Percentiles rank a stretch among this genome's conserved stretches.
Conservation (phyloP, 345 rosid genomes). For the Nephelium lappaceum region DNA sequence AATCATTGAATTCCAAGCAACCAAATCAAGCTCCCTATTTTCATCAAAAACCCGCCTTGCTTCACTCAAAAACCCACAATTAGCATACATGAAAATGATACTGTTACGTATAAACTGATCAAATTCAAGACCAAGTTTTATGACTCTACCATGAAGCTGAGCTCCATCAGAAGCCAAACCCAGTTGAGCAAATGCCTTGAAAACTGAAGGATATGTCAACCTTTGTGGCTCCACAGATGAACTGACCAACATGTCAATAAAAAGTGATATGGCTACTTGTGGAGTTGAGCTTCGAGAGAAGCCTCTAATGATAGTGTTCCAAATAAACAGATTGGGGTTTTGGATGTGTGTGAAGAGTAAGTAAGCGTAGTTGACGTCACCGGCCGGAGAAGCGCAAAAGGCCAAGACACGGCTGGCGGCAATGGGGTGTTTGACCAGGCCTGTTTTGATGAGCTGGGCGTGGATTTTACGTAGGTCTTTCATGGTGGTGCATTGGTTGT, state of each 20-base stretch:
- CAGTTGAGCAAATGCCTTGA: slow-evolving; percentile 65
- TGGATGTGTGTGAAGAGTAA: slow-evolving; percentile 47
- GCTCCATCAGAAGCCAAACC: slow-evolving; percentile 53
- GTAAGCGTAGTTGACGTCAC: slow-evolving; percentile 69
- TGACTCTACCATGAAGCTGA: slow-evolving; percentile 71
- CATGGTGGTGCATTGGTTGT: slow-evolving; percentile 52
- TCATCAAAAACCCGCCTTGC: slow-evolving; percentile 51
- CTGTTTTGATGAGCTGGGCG: slow-evolving; percentile 73
- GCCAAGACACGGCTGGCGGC: slow-evolving; percentile 71
- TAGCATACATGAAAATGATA: slow-evolving; percentile 61
- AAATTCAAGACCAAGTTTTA: slow-evolving; percentile 65
- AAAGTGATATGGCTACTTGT: slow-evolving; percentile 49
- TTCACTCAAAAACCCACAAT: slow-evolving; percentile 56
- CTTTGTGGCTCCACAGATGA: slow-evolving; percentile 54
- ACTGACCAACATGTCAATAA: slow-evolving; percentile 56
- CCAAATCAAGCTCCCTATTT: slow-evolving; percentile 46
- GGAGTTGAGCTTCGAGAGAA: slow-evolving; percentile 70
- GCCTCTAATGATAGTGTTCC: slow-evolving; percentile 78
- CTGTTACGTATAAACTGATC: slow-evolving; percentile 62
- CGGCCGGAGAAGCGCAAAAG: slow-evolving; percentile 56
- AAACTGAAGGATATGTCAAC: slow-evolving; percentile 80
- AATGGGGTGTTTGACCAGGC: slow-evolving; percentile 43
- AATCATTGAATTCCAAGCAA: slow-evolving; percentile 76
- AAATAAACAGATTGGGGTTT: slow-evolving; percentile 57
- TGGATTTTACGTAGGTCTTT: slow-evolving; percentile 69